A percentile compares a stretch with the other conserved stretches of the same genome.
Conservation (phyloP, 805 yeast genomes). For the Wilhelminamyces savonicus region DNA sequence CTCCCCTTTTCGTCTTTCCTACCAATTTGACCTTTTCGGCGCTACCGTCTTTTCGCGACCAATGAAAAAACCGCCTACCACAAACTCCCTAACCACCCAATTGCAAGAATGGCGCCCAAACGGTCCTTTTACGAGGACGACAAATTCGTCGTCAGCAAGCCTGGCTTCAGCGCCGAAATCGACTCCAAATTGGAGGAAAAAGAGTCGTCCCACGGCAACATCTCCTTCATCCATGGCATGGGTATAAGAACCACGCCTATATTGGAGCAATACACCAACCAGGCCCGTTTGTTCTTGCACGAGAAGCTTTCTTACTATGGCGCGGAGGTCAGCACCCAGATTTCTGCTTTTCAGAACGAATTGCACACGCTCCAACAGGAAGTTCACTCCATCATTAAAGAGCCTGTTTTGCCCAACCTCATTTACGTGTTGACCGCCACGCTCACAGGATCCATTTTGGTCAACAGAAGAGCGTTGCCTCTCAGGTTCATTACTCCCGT, state of each 20-base stretch:
- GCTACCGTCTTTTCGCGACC: too few relatives aligned
- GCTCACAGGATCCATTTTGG: slow-evolving; percentile 51
- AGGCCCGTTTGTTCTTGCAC: slow-evolving; percentile 31
- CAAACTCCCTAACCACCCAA: too few relatives aligned
- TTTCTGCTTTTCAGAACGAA: slow-evolving; percentile 43
- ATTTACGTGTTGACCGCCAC: slow-evolving; percentile 51
- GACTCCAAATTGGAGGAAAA: slow-evolving; percentile 27
- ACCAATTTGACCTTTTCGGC: too few relatives aligned
- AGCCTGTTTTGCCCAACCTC: slow-evolving; percentile 50
- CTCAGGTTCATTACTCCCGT: slow-evolving; percentile 48
- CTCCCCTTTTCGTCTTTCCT: too few relatives aligned
- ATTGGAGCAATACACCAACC: slow-evolving; percentile 38
- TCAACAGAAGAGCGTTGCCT: slow-evolving; percentile 41
- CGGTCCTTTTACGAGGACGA: slow-evolving; percentile 53
- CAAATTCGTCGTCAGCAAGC: slow-evolving; percentile 39
- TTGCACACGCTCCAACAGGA: slow-evolving; percentile 18
- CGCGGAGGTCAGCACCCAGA: slow-evolving; percentile 43
- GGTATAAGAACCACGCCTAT: slow-evolving; percentile 44
- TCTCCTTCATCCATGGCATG: slow-evolving; percentile 46
- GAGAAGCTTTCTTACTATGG: slow-evolving; percentile 28
- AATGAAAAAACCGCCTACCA: too few relatives aligned
- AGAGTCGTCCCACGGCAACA: slow-evolving; percentile 35
- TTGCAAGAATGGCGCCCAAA: too few relatives aligned
- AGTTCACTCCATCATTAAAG: slow-evolving; percentile 34
- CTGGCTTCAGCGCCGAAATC: slow-evolving; percentile 40